Percentiles rank a stretch among this genome's conserved stretches.
Evolutionary conservation across 441 rosid species (phyloP).

Genomic region (Bruguiera hainesii): DNA sequence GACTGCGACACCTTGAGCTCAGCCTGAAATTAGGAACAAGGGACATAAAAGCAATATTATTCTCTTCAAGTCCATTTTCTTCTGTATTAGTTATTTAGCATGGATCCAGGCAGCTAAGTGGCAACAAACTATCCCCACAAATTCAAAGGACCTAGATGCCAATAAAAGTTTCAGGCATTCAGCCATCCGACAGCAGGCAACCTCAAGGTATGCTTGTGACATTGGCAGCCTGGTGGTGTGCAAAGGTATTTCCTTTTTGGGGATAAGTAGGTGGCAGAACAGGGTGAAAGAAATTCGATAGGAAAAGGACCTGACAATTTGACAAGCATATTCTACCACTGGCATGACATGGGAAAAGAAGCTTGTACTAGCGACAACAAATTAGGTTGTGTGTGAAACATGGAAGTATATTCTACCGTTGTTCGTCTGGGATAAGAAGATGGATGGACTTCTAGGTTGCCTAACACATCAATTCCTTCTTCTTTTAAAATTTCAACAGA

Average conservation of each 20-base stretch:
- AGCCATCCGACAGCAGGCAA: no score
- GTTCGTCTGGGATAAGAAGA: constrained; percentile 51
- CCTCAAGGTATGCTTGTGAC: no score
- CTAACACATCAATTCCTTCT: constrained; percentile 66
- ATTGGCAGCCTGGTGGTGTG: no score
- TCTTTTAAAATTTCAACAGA: constrained; percentile 80
- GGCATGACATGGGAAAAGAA: neutral
- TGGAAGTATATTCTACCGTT: constrained; percentile 40
- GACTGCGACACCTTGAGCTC: neutral
- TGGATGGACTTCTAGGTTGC: constrained; percentile 38
- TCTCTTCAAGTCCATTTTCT: neutral
- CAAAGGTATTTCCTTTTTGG: no score
- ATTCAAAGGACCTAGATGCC: no score
- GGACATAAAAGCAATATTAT: neutral
- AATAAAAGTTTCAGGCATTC: no score
- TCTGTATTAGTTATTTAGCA: no score
- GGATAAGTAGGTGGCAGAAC: no score
- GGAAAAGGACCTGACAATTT: neutral
- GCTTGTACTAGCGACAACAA: no score
- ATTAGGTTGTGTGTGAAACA: no score
- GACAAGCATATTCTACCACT: neutral
- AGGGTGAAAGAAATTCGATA: neutral
- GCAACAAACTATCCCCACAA: no score
- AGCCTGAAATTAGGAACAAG: neutral
- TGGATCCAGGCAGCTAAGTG: no score